phyloP scores from a whole-genome alignment of 306 rosid genomes.

The Cucurbita moschata region DNA sequence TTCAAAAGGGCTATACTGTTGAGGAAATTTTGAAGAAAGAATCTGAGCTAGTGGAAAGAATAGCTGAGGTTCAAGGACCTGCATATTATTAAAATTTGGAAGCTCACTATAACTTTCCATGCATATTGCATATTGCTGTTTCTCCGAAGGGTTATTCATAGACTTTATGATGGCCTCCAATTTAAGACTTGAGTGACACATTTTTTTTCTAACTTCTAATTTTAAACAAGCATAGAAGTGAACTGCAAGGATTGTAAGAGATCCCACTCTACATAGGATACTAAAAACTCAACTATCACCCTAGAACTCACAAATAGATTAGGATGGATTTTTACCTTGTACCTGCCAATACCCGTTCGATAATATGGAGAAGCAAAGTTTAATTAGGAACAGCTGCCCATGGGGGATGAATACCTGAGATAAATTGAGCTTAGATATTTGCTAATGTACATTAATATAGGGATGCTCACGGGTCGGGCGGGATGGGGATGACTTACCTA shows the following conservation, averaged over 20 bases:
- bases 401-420: background rate
- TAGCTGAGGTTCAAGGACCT: constrained; percentile 71
- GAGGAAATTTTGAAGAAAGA: constrained; percentile 64
- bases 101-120: constrained; percentile 12
- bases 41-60: constrained; percentile 90
- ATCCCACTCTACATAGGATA: background rate
- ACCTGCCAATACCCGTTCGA: background rate
- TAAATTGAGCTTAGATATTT: background rate
- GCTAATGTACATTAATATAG: background rate
- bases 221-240: background rate
- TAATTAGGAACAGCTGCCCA: background rate
- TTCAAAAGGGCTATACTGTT: constrained; percentile 41
- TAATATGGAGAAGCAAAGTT: background rate
- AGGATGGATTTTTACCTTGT: background rate
- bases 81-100: constrained; percentile 24
- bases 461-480: no score
- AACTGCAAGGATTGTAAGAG: background rate
- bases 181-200: background rate
- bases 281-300: background rate
- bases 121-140: background rate
- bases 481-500: no score
- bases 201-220: background rate
- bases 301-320: background rate
- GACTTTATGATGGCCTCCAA: background rate
- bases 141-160: background rate